Conservation (phyloP, 192 early-diverging fungal species). For the Gryganskiella cystojenkinii region DNA sequence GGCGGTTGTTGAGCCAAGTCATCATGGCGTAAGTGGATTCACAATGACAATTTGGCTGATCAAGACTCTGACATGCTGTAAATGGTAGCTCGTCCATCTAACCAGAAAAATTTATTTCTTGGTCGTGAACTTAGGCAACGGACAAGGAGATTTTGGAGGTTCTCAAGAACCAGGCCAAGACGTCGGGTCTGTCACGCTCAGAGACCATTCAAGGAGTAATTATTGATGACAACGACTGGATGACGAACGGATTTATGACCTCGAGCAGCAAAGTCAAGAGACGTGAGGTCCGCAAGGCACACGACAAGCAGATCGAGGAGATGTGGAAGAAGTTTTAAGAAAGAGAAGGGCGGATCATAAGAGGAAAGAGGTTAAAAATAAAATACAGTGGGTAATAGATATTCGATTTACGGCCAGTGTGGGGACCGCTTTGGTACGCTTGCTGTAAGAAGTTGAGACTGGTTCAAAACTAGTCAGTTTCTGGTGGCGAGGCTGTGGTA, state of each 20-base stretch:
- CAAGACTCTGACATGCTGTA: too few species aligned
- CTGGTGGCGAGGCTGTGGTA: too few species aligned
- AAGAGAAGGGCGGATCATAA: background rate
- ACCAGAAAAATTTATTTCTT: too few species aligned
- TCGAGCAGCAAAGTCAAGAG: constrained; percentile 83
- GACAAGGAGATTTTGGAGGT: constrained; percentile 59
- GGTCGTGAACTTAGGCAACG: too few species aligned
- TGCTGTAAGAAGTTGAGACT: too few species aligned
- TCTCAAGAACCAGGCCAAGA: constrained; percentile 65
- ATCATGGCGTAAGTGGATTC: constrained; percentile 55
- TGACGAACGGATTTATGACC: constrained; percentile 76
- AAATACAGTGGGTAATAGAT: too few species aligned
- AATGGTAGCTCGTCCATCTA: too few species aligned
- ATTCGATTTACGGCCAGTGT: too few species aligned
- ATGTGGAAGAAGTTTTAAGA: constrained; percentile 63
- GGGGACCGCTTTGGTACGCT: too few species aligned
- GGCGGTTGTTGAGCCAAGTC: constrained; percentile 74
- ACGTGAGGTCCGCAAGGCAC: constrained; percentile 63
- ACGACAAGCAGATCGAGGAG: constrained; percentile 59
- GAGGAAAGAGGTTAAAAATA: too few species aligned
- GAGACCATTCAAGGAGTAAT: constrained; percentile 73
- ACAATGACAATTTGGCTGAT: constrained; percentile 29
- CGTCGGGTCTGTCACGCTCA: constrained; percentile 63
- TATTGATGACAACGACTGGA: constrained; percentile 69
- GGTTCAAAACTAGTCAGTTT: too few species aligned